Conservation (phyloP, 2,329 filamentous ascomycete species). For the Lasiodiplodia citricola region DNA sequence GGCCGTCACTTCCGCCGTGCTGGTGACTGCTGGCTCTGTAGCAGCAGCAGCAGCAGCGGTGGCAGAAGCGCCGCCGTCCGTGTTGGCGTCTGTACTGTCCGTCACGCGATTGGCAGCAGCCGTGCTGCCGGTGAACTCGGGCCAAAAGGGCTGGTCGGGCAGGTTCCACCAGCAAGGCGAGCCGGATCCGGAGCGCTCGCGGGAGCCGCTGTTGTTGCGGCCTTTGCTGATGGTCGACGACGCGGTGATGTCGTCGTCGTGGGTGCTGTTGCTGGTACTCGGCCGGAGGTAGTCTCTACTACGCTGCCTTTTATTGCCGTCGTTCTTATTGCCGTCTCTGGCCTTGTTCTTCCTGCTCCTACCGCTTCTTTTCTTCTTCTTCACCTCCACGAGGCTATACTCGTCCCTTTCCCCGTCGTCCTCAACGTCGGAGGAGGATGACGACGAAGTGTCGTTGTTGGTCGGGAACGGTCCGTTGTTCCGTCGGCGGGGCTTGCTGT, state of each 20-base stretch:
- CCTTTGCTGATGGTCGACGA: background rate
- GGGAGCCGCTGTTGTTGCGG: background rate
- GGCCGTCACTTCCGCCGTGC: background rate
- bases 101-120: background rate
- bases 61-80: too few species aligned
- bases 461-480: slow-evolving; percentile 2
- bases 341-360: background rate
- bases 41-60: too few species aligned
- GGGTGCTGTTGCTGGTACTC: background rate
- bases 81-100: too few species aligned
- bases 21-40: background rate
- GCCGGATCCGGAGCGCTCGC: slow-evolving; percentile 11
- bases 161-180: slow-evolving; percentile 25
- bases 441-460: background rate
- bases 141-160: slow-evolving; percentile 24
- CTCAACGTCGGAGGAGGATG: background rate
- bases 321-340: background rate
- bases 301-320: background rate
- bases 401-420: background rate
- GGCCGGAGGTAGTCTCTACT: background rate
- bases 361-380: background rate
- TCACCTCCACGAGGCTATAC: background rate
- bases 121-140: background rate
- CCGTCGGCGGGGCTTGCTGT: background rate
- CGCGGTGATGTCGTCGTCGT: background rate